Base-by-base conservation (phyloP, 768 basidiomycete species). In the Panaeolus cyanescens region DNA sequence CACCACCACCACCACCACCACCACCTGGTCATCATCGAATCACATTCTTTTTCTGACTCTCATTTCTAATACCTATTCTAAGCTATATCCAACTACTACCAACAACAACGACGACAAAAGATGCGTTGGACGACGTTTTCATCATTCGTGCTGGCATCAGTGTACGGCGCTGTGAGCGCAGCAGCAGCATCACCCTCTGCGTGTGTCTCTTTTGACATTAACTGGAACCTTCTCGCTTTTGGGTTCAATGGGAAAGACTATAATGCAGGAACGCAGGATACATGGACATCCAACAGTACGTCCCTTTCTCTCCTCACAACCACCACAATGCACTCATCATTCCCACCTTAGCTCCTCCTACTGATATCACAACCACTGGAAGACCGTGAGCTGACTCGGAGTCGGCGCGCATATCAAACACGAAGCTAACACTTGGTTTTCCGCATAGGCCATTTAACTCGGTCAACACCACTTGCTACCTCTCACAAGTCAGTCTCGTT, bases 151-250 rank as follows among this genome's bases (percentile, higher is more conserved):
- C 45, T 50, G 22, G 19, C 45, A 28, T 50, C 45, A 7, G 25
- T 50, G 15, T 50, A 50, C n/a, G 45, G 45, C 3, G 45, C 45
- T 28, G 30, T 50, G 45, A 50, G 45, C 45, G 25, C 71, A 15
- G 60, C 64, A 15, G 67, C 66, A 30, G 62, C 60, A 25, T 68
- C 69, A n/a, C 72, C 72, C n/a, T 59, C 71, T 17, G 65, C 66
- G 20, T 96, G 95, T 71, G 79, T 94, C 36, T 83, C 89, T 20
- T 95, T 96, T 70, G 95, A 96, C 70, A 68, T 80, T 40, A 78
- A 75, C 67, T 95, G 89, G 87, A 93, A 96, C 73, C 83, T 98
- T 56, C 85, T 93, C 56, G 92, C 89, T 20, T 93, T 98, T 71
- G 92, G 91, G 58, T 84, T 93, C 62, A 85, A 88, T 59, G 89